Base-by-base conservation (phyloP, 495 filamentous ascomycete species). In the Cryomyces antarcticus region DNA sequence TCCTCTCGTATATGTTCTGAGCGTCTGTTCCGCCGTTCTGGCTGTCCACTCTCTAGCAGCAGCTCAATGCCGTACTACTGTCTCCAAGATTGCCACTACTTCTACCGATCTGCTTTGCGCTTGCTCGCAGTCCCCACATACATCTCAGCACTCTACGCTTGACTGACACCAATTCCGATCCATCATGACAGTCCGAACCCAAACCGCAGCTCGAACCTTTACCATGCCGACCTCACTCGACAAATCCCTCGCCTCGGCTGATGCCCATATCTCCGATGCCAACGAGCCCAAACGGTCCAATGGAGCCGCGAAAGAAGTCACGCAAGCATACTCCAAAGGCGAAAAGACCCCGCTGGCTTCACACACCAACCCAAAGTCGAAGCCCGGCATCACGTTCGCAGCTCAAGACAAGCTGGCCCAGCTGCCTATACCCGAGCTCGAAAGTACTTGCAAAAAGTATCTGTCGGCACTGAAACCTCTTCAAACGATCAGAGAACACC, bases 341-440 rank as follows among this genome's bases (percentile, higher is more conserved):
- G 56, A 60, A 44, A 60, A 57, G 38, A 51, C 61, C 28, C 68
- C 69, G 29, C 51, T 71, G 13, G 54, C 61, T 28, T 44, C 61
- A 35, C 56, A 46, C 56, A 66, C 40, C 48, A 61, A 52, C 37
- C 49, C 43, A 38, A 52, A 54, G 42, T 63, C 49, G 50, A 69
- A 72, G 65, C 65, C 66, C 7, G 82, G 82, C 30, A 72, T 93
- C 52, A 96, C 89, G 0, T 97, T 84, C 60, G 80, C 87, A 31
- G 68, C 75, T 46, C 87, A 97, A 56, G 86, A 94, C 45, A 75
- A 75, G 49, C 69, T 97, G 4, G 82, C 85, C 7, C 93, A 93
- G 59, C 65, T 97, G 28, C 89, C 89, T 13, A 93, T 97, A 43
- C 88, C 92, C 4, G 84, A 93, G n/a, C 70, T 97, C 9, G 80